Evolutionary conservation across 2,329 filamentous ascomycete genomes (phyloP).

Genomic region (Cucurbitaria berberidis): DNA sequence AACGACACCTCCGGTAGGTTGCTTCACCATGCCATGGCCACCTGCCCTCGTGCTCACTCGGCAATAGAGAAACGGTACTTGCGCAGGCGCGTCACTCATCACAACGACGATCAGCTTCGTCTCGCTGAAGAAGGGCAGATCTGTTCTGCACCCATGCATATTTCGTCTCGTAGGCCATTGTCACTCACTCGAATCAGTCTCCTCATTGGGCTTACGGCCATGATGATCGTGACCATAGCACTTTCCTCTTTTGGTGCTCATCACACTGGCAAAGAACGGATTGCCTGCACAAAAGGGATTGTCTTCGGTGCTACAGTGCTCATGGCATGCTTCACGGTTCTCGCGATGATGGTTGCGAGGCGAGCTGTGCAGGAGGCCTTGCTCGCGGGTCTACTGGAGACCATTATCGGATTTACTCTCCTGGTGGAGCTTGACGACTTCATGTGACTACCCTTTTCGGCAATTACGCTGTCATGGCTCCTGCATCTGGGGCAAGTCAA

Average conservation of each 20-base stretch:
- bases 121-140: constrained; percentile 18
- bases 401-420: constrained; percentile 31
- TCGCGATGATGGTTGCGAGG: constrained; percentile 27
- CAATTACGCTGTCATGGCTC: neutral
- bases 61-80: constrained; percentile 18
- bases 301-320: constrained; percentile 28
- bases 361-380: constrained; percentile 27
- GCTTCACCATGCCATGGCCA: neutral
- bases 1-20: constrained; percentile 18
- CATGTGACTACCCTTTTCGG: constrained; percentile 11
- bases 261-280: constrained; percentile 23
- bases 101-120: constrained; percentile 1
- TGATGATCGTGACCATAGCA: constrained; percentile 20
- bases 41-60: neutral
- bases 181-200: constrained; percentile 19
- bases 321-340: constrained; percentile 22
- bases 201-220: constrained; percentile 12
- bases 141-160: neutral
- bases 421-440: constrained; percentile 30
- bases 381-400: constrained; percentile 31
- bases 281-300: constrained; percentile 25
- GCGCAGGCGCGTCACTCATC: constrained; percentile 18
- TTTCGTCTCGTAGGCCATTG: constrained; percentile 1
- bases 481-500: neutral
- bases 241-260: constrained; percentile 17